A percentile compares a stretch with the other conserved stretches of the same genome.
These are phyloP conservation scores for Fraxinus xanthoxyloides DNA, from an alignment of 305 asterid genomes.

Conservation along the genomic window DNA sequence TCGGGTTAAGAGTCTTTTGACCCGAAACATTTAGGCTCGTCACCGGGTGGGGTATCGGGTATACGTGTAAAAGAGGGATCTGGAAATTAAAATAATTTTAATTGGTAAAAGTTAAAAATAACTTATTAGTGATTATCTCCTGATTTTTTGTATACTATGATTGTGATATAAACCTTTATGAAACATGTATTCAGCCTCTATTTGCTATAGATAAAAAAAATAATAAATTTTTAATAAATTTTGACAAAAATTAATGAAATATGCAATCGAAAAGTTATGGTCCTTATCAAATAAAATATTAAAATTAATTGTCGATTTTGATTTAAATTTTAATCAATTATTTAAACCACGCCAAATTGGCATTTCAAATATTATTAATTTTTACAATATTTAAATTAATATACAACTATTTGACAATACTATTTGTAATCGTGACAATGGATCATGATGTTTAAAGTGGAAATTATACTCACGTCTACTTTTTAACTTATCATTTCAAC, in stretches of 20 bases:
- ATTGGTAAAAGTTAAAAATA: not conserved
- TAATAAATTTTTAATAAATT: too few species aligned
- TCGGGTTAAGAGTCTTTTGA: conserved; percentile 15
- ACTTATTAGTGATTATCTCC: too few species aligned
- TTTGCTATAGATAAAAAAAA: too few species aligned
- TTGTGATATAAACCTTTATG: too few species aligned
- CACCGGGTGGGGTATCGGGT: not conserved
- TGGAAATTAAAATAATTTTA: not conserved
- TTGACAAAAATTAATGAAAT: too few species aligned
- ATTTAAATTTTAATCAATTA: too few species aligned
- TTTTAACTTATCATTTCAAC: too few species aligned
- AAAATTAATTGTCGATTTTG: too few species aligned
- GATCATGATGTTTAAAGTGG: not conserved
- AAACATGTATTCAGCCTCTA: not conserved
- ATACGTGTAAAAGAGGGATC: not conserved
- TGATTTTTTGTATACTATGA: too few species aligned
- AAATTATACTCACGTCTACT: not conserved
- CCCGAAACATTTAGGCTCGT: conserved; percentile 6
- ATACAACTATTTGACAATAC: not conserved
- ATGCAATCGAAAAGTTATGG: not conserved
- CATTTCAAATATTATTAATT: too few species aligned
- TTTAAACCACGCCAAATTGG: not conserved
- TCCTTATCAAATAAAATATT: too few species aligned
- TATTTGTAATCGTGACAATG: not conserved
- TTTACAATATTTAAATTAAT: too few species aligned